A percentile compares a stretch with the other conserved stretches of the same genome.
Evolutionary conservation across 2,329 filamentous ascomycete genomes (phyloP).

Genomic region (Penicillium concentricum): DNA sequence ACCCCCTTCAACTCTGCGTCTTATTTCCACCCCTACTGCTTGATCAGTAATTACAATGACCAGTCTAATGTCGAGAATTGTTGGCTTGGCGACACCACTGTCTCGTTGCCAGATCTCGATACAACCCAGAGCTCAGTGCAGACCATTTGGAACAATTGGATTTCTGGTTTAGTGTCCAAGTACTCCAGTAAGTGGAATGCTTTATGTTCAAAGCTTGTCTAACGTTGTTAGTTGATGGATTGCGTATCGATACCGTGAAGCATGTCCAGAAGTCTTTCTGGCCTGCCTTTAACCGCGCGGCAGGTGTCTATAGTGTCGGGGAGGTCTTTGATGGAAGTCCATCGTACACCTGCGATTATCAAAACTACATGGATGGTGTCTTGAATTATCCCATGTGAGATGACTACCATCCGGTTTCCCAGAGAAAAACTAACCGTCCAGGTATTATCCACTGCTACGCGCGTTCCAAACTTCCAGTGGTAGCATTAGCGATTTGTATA

Average conservation of each 20-base stretch:
- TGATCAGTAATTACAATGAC: slow-evolving; percentile 53
- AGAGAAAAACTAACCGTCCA: slow-evolving; percentile 51
- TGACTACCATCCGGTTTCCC: background rate
- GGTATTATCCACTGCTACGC: slow-evolving; percentile 40
- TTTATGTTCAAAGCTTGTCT: background rate
- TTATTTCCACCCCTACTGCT: slow-evolving; percentile 64
- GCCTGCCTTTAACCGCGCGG: slow-evolving; percentile 39
- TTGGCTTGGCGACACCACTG: slow-evolving; percentile 56
- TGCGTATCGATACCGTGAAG: slow-evolving; percentile 54
- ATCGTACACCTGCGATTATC: slow-evolving; percentile 45
- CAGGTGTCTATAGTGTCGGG: slow-evolving; percentile 50
- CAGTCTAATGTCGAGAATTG: slow-evolving; percentile 49
- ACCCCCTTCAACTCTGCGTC: slow-evolving; percentile 56
- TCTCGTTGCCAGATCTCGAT: slow-evolving; percentile 61
- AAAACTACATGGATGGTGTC: slow-evolving; percentile 47
- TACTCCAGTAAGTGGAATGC: slow-evolving; percentile 55
- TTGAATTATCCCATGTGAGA: slow-evolving; percentile 49
- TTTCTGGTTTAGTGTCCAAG: slow-evolving; percentile 56
- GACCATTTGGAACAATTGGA: slow-evolving; percentile 57
- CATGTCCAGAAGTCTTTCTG: slow-evolving; percentile 51
- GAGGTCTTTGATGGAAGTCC: slow-evolving; percentile 47
- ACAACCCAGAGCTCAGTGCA: slow-evolving; percentile 54
- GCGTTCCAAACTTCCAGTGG: slow-evolving; percentile 37
- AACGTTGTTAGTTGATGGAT: slow-evolving; percentile 44
- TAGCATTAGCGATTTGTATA: slow-evolving; percentile 36